Conservation (phyloP, 2,329 filamentous ascomycete genomes). For the Mollisia scopiformis region DNA sequence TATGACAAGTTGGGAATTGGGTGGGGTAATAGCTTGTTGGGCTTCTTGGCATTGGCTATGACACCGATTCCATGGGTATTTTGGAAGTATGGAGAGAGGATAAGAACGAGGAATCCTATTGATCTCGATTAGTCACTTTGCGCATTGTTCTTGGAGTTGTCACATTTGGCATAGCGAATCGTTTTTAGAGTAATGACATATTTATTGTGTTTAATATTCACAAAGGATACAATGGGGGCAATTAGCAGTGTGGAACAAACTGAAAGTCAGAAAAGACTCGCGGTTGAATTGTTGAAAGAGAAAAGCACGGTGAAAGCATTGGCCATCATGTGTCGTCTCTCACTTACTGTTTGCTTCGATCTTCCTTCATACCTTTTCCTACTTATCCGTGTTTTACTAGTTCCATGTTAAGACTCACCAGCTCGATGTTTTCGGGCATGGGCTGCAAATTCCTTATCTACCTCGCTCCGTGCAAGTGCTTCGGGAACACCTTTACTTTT, state of each 20-base stretch:
- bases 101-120: not conserved
- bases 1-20: slow-evolving; percentile 44
- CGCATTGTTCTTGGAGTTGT: no score
- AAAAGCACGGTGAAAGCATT: no score
- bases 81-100: not conserved
- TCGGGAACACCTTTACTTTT: not conserved
- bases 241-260: no score
- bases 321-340: no score
- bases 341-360: no score
- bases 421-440: slow-evolving; percentile 1
- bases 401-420: not conserved
- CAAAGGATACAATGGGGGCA: no score
- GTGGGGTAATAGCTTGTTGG: slow-evolving; percentile 52
- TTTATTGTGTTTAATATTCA: no score
- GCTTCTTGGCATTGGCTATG: slow-evolving; percentile 49
- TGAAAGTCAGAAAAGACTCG: no score
- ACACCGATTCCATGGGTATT: slow-evolving; percentile 40
- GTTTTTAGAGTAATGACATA: no score
- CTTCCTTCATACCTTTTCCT: not conserved
- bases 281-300: no score
- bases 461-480: not conserved
- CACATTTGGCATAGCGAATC: no score
- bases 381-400: not conserved
- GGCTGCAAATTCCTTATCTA: slow-evolving; percentile 11
- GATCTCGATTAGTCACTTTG: no score